These are phyloP conservation scores for Fonsecaea erecta DNA, from an alignment of 2,329 filamentous ascomycete genomes.

Conservation along the genomic window DNA sequence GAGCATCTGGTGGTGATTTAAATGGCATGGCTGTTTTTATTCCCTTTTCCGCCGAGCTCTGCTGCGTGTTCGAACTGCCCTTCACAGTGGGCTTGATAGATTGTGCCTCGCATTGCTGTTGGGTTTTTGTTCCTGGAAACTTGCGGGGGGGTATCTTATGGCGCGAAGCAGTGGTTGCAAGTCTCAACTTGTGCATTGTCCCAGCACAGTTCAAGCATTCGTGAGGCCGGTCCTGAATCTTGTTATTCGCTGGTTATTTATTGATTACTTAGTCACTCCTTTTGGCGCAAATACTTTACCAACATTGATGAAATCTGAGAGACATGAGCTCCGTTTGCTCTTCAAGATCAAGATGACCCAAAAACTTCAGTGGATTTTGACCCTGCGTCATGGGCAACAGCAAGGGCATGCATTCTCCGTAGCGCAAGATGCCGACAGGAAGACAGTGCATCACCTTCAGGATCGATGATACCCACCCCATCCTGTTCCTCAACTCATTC, in stretches of 20 bases:
- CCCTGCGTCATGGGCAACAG: neutral
- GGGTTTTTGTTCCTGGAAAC: neutral
- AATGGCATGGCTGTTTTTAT: neutral
- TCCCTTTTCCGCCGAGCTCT: neutral
- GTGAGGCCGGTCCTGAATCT: neutral
- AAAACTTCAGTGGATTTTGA: neutral
- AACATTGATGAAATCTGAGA: neutral
- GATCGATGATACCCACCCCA: neutral
- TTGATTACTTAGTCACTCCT: neutral
- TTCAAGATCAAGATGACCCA: neutral
- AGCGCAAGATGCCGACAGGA: neutral
- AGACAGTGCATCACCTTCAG: neutral
- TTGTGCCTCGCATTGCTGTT: neutral
- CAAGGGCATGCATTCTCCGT: neutral
- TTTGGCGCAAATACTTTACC: neutral
- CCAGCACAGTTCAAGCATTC: neutral
- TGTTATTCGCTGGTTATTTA: neutral
- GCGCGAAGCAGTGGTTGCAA: conserved; percentile 8
- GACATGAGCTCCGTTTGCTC: neutral
- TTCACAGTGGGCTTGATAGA: neutral
- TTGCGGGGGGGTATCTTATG: conserved; percentile 24
- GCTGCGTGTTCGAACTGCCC: neutral
- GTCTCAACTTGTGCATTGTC: neutral
- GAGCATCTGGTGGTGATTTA: neutral
- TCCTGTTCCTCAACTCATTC: conserved; percentile 5